Evolutionary conservation across 805 yeast species (phyloP), one percentile per base, ranked within the genome.

Genomic region (Kodamaea kakaduensis): DNA sequence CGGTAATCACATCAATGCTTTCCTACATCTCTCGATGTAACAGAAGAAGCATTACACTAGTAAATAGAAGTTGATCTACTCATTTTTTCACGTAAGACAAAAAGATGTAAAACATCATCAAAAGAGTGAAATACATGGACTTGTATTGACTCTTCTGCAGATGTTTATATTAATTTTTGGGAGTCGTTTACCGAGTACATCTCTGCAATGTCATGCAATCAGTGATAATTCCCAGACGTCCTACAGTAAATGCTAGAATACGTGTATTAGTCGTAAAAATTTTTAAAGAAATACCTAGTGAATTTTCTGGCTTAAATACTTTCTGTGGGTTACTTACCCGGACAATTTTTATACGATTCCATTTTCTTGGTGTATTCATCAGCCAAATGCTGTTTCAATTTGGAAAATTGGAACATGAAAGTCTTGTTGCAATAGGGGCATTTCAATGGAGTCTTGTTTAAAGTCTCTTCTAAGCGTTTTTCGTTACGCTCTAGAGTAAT

Each of bases 131-230:
- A 34, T 38, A 35, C 42, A 38, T 33, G 32, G 33, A 17, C 12
- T 15, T 28, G 33, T 33, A 36, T 30, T 31, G 21, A 40, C 39
- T 32, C 45, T 42, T 42, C 43, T 39, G 43, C 43, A 42, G 45
- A 39, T 36, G 41, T 33, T 32, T 42, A 20, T 17, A 27, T 42
- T 27, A 21, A 42, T 74, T 38, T 74, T 32, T 56, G 79, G 78
- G 77, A 56, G 54, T 72, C 75, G 79, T 75, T 75, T 75, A 74
- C 76, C 76, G 64, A 58, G 48, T 50, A 54, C 58, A 59, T 51
- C 68, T 57, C 30, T 26, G 22, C 32, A 39, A 19, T 44, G 67
- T 52, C 73, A 62, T 56, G 62, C 59, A 50, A 52, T 54, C 60
- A 71, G 75, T 45, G 77, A 73, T 73, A 69, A 47, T 35, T 35